A percentile compares a stretch with the other conserved stretches of the same genome.
Evolutionary conservation across 2,329 filamentous ascomycete genomes (phyloP).

Genomic region (Trichothecium roseum): DNA sequence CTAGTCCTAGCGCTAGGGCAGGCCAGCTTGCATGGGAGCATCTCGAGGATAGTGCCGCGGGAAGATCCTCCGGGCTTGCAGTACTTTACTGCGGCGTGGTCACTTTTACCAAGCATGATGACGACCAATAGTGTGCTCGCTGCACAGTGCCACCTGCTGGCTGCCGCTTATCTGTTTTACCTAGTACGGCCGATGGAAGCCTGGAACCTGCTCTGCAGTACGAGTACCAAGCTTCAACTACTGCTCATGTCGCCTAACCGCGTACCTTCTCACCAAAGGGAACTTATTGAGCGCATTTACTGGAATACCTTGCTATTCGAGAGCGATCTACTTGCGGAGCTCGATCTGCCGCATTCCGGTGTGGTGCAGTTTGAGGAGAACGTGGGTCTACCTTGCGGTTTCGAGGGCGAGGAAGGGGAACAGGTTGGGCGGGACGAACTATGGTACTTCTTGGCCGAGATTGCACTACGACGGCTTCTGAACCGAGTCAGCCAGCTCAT

Average conservation of each 20-base stretch:
- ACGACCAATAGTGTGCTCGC: conserved; percentile 69
- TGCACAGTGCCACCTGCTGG: conserved; percentile 70
- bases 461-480: conserved; percentile 64
- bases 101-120: conserved; percentile 66
- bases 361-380: conserved; percentile 75
- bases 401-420: conserved; percentile 58
- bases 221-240: conserved; percentile 72
- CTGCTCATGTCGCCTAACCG: conserved; percentile 64
- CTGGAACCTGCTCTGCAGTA: conserved; percentile 70
- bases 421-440: conserved; percentile 63
- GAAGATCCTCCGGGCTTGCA: conserved; percentile 66
- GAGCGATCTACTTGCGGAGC: conserved; percentile 67
- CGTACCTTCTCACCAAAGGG: conserved; percentile 59
- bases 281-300: conserved; percentile 68
- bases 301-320: conserved; percentile 79
- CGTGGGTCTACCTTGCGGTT: conserved; percentile 67
- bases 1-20: conserved; percentile 69
- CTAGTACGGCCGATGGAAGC: conserved; percentile 73
- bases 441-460: conserved; percentile 81
- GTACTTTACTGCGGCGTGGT: conserved; percentile 76
- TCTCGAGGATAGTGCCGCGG: conserved; percentile 57
- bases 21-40: conserved; percentile 65
- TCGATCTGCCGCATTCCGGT: conserved; percentile 73
- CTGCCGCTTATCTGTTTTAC: conserved; percentile 75
- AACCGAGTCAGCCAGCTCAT: conserved; percentile 73